Percentiles rank a stretch among this genome's conserved stretches.
Conservation (phyloP, 2,329 filamentous ascomycete species). For the Nemania bipapillata region DNA sequence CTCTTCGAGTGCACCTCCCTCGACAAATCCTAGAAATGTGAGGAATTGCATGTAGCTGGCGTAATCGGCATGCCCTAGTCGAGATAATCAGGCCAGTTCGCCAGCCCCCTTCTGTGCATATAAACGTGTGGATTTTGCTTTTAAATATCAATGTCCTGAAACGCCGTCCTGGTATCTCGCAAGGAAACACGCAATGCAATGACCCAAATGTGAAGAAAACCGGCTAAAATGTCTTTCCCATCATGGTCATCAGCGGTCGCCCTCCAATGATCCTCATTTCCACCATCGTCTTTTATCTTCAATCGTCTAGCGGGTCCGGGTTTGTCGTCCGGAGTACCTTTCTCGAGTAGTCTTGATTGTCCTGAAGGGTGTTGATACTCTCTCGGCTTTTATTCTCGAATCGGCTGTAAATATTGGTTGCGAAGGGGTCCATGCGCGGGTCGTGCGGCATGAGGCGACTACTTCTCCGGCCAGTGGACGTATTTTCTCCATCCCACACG, state of each 20-base stretch:
- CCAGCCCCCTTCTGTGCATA: constrained; percentile 40
- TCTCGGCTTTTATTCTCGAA: constrained; percentile 68
- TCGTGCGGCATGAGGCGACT: constrained; percentile 69
- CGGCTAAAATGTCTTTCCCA: constrained; percentile 50
- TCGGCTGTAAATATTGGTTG: constrained; percentile 65
- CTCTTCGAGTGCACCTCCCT: constrained; percentile 2
- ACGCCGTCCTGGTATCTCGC: constrained; percentile 61
- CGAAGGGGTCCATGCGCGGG: constrained; percentile 71
- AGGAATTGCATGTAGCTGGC: constrained; percentile 30
- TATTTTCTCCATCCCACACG: constrained; percentile 53
- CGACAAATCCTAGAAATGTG: constrained; percentile 37
- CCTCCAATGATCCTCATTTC: constrained; percentile 30
- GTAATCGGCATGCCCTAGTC: constrained; percentile 9
- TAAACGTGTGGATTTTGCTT: constrained; percentile 38
- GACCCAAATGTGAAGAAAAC: constrained; percentile 47
- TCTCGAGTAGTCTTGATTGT: constrained; percentile 73
- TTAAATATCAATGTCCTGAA: constrained; percentile 45
- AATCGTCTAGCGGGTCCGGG: constrained; percentile 63
- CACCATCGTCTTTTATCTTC: constrained; percentile 30
- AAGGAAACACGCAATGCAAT: constrained; percentile 54
- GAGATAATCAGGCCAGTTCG: constrained; percentile 12
- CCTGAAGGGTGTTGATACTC: constrained; percentile 71
- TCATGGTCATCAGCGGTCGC: constrained; percentile 45
- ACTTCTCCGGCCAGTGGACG: constrained; percentile 61
- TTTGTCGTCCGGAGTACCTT: constrained; percentile 72